Conservation (phyloP, 169 alveolate genomes). For the Cryptosporidium sp. region DNA sequence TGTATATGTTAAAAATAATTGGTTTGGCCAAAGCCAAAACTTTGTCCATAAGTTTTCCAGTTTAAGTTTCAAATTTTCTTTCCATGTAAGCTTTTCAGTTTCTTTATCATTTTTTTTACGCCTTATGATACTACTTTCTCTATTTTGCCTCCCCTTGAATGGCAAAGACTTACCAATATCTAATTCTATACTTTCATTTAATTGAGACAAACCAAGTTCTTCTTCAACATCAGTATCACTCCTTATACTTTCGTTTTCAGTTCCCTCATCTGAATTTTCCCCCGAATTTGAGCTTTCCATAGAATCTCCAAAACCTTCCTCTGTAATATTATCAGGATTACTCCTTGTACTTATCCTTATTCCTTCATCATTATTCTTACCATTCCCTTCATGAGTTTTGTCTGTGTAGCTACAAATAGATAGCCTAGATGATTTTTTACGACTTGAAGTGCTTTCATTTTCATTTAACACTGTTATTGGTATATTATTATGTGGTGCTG, state of each 20-base stretch:
- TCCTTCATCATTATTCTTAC: background rate
- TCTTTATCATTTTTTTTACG: conserved; percentile 7
- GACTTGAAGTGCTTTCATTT: conserved; percentile 40
- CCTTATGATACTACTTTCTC: conserved; percentile 1
- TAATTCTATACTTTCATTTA: conserved; percentile 54
- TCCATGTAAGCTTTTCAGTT: conserved; percentile 18
- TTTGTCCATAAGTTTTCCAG: background rate
- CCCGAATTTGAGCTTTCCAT: conserved; percentile 10
- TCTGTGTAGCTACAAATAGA: background rate
- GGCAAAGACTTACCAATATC: background rate
- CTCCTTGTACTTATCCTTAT: background rate
- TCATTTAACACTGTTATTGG: conserved; percentile 51
- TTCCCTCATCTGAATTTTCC: background rate
- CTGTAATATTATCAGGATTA: background rate
- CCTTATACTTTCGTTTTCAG: conserved; percentile 3
- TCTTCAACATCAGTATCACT: conserved; percentile 25
- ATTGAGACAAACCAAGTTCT: conserved; percentile 18
- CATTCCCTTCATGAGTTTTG: conserved; percentile 1
- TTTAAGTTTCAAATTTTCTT: conserved; percentile 4
- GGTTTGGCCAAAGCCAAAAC: conserved; percentile 60
- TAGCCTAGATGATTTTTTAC: background rate
- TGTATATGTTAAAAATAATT: conserved; percentile 46
- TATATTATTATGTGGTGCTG: background rate
- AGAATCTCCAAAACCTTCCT: conserved; percentile 1
- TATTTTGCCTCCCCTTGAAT: background rate